Evolutionary conservation across 2,329 filamentous ascomycete species (phyloP), one percentile per base, ranked within the genome.

Genomic region (Hypocreales sp.): DNA sequence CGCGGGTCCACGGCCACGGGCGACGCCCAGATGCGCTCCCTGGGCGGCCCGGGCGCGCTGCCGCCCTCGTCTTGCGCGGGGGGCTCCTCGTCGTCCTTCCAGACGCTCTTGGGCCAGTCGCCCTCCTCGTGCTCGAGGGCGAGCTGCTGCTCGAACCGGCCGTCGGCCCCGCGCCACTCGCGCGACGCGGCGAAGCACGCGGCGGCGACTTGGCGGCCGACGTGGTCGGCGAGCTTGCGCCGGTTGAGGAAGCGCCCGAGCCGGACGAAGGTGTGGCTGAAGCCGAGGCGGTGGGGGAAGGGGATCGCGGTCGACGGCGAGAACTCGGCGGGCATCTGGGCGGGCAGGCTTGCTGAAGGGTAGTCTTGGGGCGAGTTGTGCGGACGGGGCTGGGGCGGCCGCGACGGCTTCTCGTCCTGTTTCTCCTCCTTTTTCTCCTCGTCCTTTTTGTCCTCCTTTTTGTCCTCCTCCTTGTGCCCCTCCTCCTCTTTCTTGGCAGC

Each of bases 241-340:
- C 78, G 76, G 50, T 78, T 92, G 34, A 98, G 62, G 64, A 86
- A 98, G 37, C 90, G 79, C 45, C 79, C 79, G 34, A 95, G 64
- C 33, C 90, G 77, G 37, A 75, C 79, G 1, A 84, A 80, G 3
- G 87, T 94, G 56, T 90, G 87, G 35, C 80, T 60, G 61, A 98
- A 92, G 33, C 90, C 90, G 17, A 98, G 76, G 32, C 94, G 68
- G 49, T 95, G 87, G 1, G 87, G 87, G 51, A 92, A 80, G 22
- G 70, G 61, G 33, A 98, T 66, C 10, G 79, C 64, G 15, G 67
- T 61, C 5, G 78, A 74, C 23, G 83, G 83, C 20, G 75, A 69
- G 44, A 98, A 72, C 32, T 76, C 68, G 35, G 60, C 45, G 4
- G 87, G 87, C 23, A 79, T 67, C 24, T 66, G 60, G 17, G 62